Evolutionary conservation across 2,329 filamentous ascomycete genomes (phyloP).

Genomic region (Neocucurbitaria cava): DNA sequence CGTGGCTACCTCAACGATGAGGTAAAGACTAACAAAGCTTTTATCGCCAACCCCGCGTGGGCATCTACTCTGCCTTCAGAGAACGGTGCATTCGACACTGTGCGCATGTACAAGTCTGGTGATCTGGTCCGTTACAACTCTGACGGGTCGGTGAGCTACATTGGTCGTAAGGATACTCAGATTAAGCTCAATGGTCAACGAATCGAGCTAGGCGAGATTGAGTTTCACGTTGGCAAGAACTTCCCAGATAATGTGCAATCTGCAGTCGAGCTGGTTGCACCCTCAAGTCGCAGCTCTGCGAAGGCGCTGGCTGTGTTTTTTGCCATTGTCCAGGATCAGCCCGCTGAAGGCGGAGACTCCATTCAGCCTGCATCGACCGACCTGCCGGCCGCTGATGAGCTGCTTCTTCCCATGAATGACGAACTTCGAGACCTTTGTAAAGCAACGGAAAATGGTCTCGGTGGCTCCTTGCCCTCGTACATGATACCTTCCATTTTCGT

Average conservation of each 20-base stretch:
- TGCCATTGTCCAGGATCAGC: conserved; percentile 21
- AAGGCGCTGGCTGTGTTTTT: conserved; percentile 46
- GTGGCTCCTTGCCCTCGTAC: conserved; percentile 38
- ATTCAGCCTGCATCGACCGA: conserved; percentile 27
- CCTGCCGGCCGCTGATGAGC: conserved; percentile 31
- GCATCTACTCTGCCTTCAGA: conserved; percentile 8
- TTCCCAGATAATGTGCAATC: conserved; percentile 41
- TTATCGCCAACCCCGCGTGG: conserved; percentile 40
- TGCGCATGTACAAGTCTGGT: conserved; percentile 30
- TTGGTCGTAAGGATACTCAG: conserved; percentile 39
- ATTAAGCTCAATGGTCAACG: conserved; percentile 42
- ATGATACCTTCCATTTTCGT: conserved; percentile 46
- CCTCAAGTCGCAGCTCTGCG: conserved; percentile 32
- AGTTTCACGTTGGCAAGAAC: conserved; percentile 42
- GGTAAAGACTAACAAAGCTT: conserved; percentile 34
- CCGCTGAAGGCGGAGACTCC: conserved; percentile 3
- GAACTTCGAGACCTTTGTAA: conserved; percentile 37
- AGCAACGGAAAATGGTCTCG: conserved; percentile 37
- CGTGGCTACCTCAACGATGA: conserved; percentile 34
- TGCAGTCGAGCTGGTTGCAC: conserved; percentile 42
- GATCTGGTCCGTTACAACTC: conserved; percentile 29
- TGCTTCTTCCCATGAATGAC: conserved; percentile 38
- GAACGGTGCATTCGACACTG: conserved; percentile 19
- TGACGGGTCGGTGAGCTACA: conserved; percentile 35
- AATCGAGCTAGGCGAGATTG: conserved; percentile 40